Evolutionary conservation across 208 protist species (phyloP).

Genomic region (Eutreptiella sp.): DNA sequence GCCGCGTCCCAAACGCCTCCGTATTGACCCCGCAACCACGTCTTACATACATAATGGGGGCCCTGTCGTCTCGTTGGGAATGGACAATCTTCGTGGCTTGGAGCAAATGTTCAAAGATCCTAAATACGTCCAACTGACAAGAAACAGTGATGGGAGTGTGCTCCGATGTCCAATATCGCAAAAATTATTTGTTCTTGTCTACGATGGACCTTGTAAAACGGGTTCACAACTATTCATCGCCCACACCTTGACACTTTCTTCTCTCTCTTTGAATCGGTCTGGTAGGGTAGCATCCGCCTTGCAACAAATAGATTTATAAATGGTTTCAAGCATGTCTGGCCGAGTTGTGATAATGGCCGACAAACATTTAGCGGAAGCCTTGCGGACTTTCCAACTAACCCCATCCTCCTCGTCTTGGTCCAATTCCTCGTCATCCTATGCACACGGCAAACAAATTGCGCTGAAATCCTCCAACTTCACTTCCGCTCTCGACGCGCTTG

Average conservation of each 20-base stretch:
- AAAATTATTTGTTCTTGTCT: too few relatives aligned
- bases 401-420: slow-evolving; percentile 60
- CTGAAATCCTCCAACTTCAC: slow-evolving; percentile 22
- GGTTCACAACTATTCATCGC: slow-evolving; percentile 53
- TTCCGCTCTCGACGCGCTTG: too few relatives aligned
- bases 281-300: slow-evolving; percentile 13
- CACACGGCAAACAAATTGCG: too few relatives aligned
- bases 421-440: slow-evolving; percentile 42
- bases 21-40: too few relatives aligned
- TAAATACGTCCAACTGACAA: slow-evolving; percentile 57
- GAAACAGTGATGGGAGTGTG: slow-evolving; percentile 1
- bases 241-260: slow-evolving; percentile 58
- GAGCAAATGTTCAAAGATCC: slow-evolving; percentile 50
- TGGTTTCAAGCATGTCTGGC: slow-evolving; percentile 40
- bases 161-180: too few relatives aligned
- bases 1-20: too few relatives aligned
- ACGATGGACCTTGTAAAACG: slow-evolving; percentile 48
- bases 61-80: too few relatives aligned
- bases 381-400: slow-evolving; percentile 70
- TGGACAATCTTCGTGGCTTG: slow-evolving; percentile 38
- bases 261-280: slow-evolving; percentile 47
- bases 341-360: slow-evolving; percentile 47
- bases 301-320: slow-evolving; percentile 41
- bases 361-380: slow-evolving; percentile 54
- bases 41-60: too few relatives aligned